Evolutionary conservation across 345 rosid species (phyloP), one percentile per base, ranked within the genome.

Genomic region (Murraya paniculata): DNA sequence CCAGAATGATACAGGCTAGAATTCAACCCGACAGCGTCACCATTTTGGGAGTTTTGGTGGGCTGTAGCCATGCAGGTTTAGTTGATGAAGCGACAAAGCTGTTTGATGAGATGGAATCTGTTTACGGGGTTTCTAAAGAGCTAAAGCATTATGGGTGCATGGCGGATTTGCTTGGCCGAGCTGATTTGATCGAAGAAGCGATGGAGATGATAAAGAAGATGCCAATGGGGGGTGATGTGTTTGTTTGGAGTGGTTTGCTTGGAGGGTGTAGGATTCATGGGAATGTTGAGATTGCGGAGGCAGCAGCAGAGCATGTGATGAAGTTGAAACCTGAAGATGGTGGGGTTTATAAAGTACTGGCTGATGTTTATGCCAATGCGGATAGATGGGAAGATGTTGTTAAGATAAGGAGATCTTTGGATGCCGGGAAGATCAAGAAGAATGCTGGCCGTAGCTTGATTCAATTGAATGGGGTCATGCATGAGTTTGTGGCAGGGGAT

Each of bases 231-330:
- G 90, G 90, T 25, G 93, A 89, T 75, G 79, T 93, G 45, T 90
- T 80, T 57, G 87, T 85, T 38, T 91, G 98, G 97, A 91, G 93
- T 8, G 90, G 94, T 74, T 79, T 93, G 84, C 88, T 93, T 14
- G 94, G 92, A 14, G 93, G 98, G 6, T 90, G 97, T 82, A 90
- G 89, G 74, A 90, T 85, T 82, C 92, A 91, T 66, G 92, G 93
- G 56, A 76, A 90, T 82, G 86, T 93, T 39, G 87, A 86, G 57
- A 69, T 89, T 53, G 94, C 94, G 4, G 97, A 89, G 82, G 80
- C 76, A 74, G 97, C 93, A 64, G 98, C 97, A 13, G 79, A 85
- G 83, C 81, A 76, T 69, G 92, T 93, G 9, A 93, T 82, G 85
- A 79, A 81, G 62, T 80, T 90, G 73, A 83, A 85, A 74, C 97